Evolutionary conservation across 495 filamentous ascomycete genomes (phyloP).

Genomic region (Penicillium parvum): DNA sequence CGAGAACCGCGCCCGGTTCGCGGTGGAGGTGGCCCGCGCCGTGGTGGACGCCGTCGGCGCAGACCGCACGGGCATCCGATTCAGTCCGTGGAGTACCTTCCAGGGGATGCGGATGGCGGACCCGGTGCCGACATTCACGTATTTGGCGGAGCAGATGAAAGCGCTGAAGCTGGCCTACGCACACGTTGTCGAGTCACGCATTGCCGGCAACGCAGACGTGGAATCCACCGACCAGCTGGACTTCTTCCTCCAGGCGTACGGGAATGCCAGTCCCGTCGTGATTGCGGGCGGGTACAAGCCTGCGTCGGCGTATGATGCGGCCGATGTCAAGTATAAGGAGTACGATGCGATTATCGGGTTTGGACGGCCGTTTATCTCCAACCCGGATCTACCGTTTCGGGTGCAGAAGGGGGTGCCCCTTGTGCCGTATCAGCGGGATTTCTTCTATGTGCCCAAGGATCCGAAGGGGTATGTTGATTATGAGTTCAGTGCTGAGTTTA

Average conservation of each 20-base stretch:
- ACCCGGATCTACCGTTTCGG: constrained; percentile 65
- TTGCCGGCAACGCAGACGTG: constrained; percentile 42
- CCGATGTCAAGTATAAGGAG: constrained; percentile 51
- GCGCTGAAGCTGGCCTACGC: constrained; percentile 58
- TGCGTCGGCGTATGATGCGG: constrained; percentile 43
- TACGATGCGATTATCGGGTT: constrained; percentile 53
- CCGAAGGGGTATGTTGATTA: constrained; percentile 62
- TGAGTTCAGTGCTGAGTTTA: constrained; percentile 36
- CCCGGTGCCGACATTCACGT: constrained; percentile 57
- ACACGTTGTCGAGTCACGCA: constrained; percentile 57
- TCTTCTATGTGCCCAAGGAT: constrained; percentile 53
- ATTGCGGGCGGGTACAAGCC: constrained; percentile 56
- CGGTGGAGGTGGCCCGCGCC: constrained; percentile 58
- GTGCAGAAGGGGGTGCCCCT: constrained; percentile 54
- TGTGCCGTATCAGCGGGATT: constrained; percentile 49
- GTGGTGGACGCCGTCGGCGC: constrained; percentile 61
- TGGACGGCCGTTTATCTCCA: constrained; percentile 64
- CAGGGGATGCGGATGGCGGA: constrained; percentile 67
- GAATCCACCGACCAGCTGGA: constrained; percentile 46
- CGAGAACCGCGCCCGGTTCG: constrained; percentile 65
- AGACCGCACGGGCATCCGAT: constrained; percentile 56
- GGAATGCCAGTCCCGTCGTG: constrained; percentile 49
- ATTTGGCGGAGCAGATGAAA: constrained; percentile 52
- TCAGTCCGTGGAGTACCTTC: constrained; percentile 61
- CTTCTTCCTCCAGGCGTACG: constrained; percentile 41